A percentile compares a stretch with the other conserved stretches of the same genome.
phyloP scores from a whole-genome alignment of 441 rosid species.

The Manihot esculenta region DNA sequence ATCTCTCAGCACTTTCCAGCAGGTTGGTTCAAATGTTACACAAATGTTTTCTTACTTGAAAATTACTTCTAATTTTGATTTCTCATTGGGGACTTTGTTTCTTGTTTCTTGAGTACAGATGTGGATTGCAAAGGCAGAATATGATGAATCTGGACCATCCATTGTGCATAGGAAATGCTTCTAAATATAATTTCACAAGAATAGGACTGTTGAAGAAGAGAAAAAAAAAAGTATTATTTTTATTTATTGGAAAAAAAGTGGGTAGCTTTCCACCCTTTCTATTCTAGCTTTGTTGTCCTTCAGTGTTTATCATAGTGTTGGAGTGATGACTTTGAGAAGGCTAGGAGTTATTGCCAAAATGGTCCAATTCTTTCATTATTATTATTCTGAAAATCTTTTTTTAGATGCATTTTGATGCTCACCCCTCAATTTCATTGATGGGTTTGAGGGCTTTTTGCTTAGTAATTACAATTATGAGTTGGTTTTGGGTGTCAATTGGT shows the following conservation, averaged over 20 bases:
- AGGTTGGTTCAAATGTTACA: constrained; percentile 37
- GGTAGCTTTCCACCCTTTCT: constrained; percentile 28
- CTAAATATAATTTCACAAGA: constrained; percentile 34
- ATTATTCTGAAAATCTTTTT: not conserved
- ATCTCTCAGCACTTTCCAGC: constrained; percentile 80
- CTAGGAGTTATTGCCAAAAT: constrained; percentile 32
- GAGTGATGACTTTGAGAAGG: constrained; percentile 38
- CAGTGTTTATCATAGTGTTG: constrained; percentile 34
- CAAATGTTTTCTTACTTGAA: too few relatives aligned
- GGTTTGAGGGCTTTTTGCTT: not conserved
- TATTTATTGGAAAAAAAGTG: constrained; percentile 17
- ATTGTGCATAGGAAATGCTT: constrained; percentile 93
- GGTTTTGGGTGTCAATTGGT: not conserved
- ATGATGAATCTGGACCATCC: constrained; percentile 88
- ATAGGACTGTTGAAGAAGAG: constrained; percentile 22
- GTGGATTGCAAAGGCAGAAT: constrained; percentile 96
- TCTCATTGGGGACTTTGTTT: not conserved
- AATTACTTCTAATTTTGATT: too few relatives aligned
- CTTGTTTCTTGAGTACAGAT: constrained; percentile 46
- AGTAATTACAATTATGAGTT: not conserved
- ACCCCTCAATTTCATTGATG: not conserved
- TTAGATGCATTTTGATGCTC: not conserved
- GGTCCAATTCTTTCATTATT: constrained; percentile 34
- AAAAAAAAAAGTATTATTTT: constrained; percentile 9
- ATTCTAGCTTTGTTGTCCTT: constrained; percentile 33